A percentile compares a stretch with the other conserved stretches of the same genome.
Evolutionary conservation across 352 stramenopile species (phyloP).

Genomic region (Pythium plurisporium): DNA sequence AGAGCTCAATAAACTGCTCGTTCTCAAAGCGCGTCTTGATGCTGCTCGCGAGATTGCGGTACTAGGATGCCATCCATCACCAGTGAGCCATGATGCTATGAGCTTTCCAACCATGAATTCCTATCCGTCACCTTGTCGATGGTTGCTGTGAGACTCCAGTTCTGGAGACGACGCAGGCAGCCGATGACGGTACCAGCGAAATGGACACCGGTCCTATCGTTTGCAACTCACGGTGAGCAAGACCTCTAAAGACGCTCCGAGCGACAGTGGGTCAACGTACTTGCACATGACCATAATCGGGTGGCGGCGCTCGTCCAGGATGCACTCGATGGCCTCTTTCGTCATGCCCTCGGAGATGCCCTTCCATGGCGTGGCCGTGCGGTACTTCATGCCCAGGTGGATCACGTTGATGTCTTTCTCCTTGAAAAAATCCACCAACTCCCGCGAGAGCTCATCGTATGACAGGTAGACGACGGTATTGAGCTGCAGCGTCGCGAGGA

Average conservation of each 20-base stretch:
- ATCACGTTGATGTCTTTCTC: constrained; percentile 81
- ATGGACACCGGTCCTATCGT: constrained; percentile 69
- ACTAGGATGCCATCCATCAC: no score
- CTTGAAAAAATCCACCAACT: constrained; percentile 77
- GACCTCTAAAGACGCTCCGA: no score
- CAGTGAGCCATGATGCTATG: neutral
- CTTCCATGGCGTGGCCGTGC: constrained; percentile 58
- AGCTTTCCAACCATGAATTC: neutral
- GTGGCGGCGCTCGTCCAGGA: constrained; percentile 72
- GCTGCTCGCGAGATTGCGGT: constrained; percentile 80
- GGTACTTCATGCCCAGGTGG: constrained; percentile 81
- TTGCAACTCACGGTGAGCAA: no score
- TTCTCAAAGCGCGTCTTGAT: constrained; percentile 87
- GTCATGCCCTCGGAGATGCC: constrained; percentile 80
- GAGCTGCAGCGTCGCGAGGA: constrained; percentile 71
- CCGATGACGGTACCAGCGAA: constrained; percentile 78
- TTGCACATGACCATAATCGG: constrained; percentile 88
- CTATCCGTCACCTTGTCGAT: constrained; percentile 70
- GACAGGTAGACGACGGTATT: constrained; percentile 86
- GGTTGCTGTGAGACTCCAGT: constrained; percentile 82
- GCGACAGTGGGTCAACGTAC: constrained; percentile 25
- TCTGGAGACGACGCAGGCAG: constrained; percentile 75
- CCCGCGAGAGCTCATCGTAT: constrained; percentile 74
- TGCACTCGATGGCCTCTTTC: constrained; percentile 83
- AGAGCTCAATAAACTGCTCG: constrained; percentile 88